A percentile compares a stretch with the other conserved stretches of the same genome.
phyloP scores from a whole-genome alignment of 352 stramenopile genomes.

The Globisporangium mamillatum region DNA sequence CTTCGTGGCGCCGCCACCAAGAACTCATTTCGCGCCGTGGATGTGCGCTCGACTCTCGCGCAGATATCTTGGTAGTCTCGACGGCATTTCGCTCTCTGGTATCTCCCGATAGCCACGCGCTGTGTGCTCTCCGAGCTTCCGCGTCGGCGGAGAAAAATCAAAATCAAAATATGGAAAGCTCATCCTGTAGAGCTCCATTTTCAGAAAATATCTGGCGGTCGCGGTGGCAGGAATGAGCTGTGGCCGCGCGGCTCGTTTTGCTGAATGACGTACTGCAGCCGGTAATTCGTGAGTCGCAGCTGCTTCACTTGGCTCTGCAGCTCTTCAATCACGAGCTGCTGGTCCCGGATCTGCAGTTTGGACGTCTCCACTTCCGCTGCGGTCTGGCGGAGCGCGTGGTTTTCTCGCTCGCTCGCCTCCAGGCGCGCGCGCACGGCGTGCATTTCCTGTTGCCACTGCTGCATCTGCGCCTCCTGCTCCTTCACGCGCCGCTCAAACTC shows the following conservation, averaged over 20 bases:
- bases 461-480: constrained; percentile 46
- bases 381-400: constrained; percentile 43
- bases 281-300: constrained; percentile 62
- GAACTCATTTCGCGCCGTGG: not conserved
- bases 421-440: constrained; percentile 40
- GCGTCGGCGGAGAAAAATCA: not conserved
- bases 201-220: constrained; percentile 71
- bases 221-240: constrained; percentile 48
- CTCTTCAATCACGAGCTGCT: constrained; percentile 65
- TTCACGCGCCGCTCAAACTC: constrained; percentile 41
- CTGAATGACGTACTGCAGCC: constrained; percentile 72
- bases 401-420: constrained; percentile 50
- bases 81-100: not conserved
- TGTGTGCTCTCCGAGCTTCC: not conserved
- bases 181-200: not conserved
- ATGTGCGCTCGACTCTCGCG: not conserved
- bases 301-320: constrained; percentile 71
- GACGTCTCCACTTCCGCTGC: constrained; percentile 43
- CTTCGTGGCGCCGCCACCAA: not conserved
- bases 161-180: not conserved
- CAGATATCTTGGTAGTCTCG: not conserved
- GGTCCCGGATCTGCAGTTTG: constrained; percentile 43
- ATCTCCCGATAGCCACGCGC: not conserved
- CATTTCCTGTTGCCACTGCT: constrained; percentile 52
- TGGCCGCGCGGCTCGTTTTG: constrained; percentile 51